Conservation (phyloP, 768 basidiomycete species). For the Agrocybe praecox region DNA sequence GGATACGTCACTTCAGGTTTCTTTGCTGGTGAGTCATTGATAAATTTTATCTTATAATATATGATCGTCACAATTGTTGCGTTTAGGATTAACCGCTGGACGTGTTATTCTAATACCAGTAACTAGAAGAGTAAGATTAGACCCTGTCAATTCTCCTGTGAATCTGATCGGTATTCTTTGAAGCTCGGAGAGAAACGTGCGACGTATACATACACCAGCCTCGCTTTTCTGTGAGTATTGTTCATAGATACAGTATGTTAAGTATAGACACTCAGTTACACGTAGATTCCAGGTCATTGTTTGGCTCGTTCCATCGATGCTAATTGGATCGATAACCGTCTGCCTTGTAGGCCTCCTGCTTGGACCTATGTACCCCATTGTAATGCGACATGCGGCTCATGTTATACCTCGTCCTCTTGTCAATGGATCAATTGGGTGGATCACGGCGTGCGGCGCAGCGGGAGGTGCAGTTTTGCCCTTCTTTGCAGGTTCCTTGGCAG, state of each 20-base stretch:
- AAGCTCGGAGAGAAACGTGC: conserved; percentile 54
- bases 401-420: conserved; percentile 71
- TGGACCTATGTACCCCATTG: conserved; percentile 71
- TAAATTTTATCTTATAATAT: too few relatives aligned
- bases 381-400: conserved; percentile 65
- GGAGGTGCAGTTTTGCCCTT: conserved; percentile 74
- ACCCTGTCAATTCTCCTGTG: neutral
- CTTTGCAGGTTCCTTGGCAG: conserved; percentile 64
- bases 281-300: conserved; percentile 58
- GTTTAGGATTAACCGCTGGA: conserved; percentile 57
- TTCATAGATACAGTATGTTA: neutral
- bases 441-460: conserved; percentile 62
- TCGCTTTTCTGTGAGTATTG: conserved; percentile 43
- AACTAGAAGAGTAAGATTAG: conserved; percentile 28
- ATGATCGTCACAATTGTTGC: too few relatives aligned
- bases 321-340: conserved; percentile 59
- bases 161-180: too few relatives aligned
- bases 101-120: conserved; percentile 55
- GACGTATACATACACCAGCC: conserved; percentile 45
- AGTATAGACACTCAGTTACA: neutral
- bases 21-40: conserved; percentile 17
- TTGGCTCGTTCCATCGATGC: conserved; percentile 65
- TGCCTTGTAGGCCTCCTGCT: conserved; percentile 63
- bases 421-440: conserved; percentile 61
- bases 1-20: conserved; percentile 54